Evolutionary conservation across 2,329 filamentous ascomycete genomes (phyloP), one percentile per base, ranked within the genome.

Genomic region (Talaromyces sp.): DNA sequence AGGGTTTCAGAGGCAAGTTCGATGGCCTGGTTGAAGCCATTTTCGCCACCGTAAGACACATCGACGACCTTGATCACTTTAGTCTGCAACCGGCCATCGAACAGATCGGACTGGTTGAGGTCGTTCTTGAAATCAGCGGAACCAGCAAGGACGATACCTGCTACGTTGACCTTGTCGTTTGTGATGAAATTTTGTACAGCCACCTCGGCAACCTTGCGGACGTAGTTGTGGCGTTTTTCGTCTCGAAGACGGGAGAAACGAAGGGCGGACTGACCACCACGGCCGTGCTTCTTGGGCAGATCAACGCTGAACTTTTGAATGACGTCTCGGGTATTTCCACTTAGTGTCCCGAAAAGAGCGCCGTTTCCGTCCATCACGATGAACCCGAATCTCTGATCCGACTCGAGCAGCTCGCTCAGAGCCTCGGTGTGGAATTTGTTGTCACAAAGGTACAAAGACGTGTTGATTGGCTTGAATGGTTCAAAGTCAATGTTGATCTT

Each of bases 401-500:
- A 97, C 80, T 99, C 94, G 67, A 99, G 88, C 71, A 99, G 85
- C 81, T 99, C 94, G 66, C 92, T 94, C 67, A 99, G 82, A 19
- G 94, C 93, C 79, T 99, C 94, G 61, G 94, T 99, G 76, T 99
- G 94, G 79, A 99, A 99, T 75, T 99, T 99, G 84, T 99, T 99
- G 86, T 99, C 94, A 81, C 94, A 99, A 63, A 99, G 90, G 77
- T 99, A 99, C 53, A 99, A 85, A 51, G 95, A 99, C 38, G 94
- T 99, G 80, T 99, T 99, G 86, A 99, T 99, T 63, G 94, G 94
- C 84, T 99, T 99, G 85, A 99, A 99, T 32, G 94, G 94, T 80
- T 99, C 94, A 76, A 99, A 99, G 75, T 99, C 95, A 76, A 99
- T 99, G 80, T 99, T 99, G 82, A 99, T 95, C 84, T 97, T 99